Percentiles rank a stretch among this genome's conserved stretches.
phyloP scores from a whole-genome alignment of 768 basidiomycete genomes.

The Tubosaeta sp. region DNA sequence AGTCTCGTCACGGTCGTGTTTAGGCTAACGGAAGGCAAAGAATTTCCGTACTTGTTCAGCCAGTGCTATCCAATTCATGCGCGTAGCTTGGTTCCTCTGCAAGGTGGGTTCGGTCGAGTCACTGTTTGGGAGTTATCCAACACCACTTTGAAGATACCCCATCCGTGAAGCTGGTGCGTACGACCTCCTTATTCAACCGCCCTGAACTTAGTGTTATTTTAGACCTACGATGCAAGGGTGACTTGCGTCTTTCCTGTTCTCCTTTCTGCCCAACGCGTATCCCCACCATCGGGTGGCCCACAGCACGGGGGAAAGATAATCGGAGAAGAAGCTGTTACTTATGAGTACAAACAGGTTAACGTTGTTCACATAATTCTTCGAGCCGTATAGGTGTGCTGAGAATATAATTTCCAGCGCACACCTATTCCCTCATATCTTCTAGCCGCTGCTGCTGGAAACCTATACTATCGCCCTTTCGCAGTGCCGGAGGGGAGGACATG shows the following conservation, averaged over 20 bases:
- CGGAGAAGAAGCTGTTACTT: conserved; percentile 70
- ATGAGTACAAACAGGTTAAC: conserved; percentile 72
- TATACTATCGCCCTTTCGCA: conserved; percentile 67
- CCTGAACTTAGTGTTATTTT: not conserved
- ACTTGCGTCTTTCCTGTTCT: conserved; percentile 79
- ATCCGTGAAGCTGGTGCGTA: conserved; percentile 73
- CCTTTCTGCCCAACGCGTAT: conserved; percentile 76
- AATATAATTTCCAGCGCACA: conserved; percentile 47
- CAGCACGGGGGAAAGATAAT: conserved; percentile 70
- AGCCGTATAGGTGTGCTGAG: not conserved
- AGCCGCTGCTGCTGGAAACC: conserved; percentile 83
- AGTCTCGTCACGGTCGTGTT: not conserved
- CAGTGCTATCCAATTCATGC: conserved; percentile 93
- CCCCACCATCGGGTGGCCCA: conserved; percentile 65
- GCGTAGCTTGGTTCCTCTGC: conserved; percentile 71
- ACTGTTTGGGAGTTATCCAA: not conserved
- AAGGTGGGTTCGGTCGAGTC: conserved; percentile 46
- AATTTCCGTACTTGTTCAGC: conserved; percentile 83
- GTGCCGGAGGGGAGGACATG: conserved; percentile 59
- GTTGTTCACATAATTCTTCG: not conserved
- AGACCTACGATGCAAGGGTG: conserved; percentile 86
- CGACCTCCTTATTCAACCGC: not conserved
- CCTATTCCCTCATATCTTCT: conserved; percentile 91
- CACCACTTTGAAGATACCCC: conserved; percentile 58
- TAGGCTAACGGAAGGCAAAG: conserved; percentile 84